Evolutionary conservation across 768 basidiomycete genomes (phyloP), one percentile per base, ranked within the genome.

Genomic region (Epithele typhae): DNA sequence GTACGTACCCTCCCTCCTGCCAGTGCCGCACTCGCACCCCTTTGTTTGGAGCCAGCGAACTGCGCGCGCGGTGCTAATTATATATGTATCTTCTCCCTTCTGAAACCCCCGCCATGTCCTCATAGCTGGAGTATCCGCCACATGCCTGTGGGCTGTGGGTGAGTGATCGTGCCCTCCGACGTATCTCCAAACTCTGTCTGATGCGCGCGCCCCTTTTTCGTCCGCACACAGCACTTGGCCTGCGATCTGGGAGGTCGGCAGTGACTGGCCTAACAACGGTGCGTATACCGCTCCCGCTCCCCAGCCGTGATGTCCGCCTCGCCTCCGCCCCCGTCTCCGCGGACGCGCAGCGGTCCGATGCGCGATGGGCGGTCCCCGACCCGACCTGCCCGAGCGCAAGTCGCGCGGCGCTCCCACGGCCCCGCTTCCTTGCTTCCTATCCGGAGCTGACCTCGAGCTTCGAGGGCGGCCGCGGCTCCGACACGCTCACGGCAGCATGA

Each of bases 131-230:
- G 78, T 55, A 49, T 80, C 46, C 62, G 67, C 19, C 78, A 80
- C 55, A 81, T 80, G 76, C 79, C 79, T 8, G 65, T 75, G 52
- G 78, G 78, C 7, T 79, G 78, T 57, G 76, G 73, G 75, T 75
- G 43, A 46, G 72, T 63, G 33, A 40, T 17, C 19, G n/a, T n/a
- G n/a, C n/a, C n/a, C 22, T 24, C 15, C 21, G 11, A 32, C 24
- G 14, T 18, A 25, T 14, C 10, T 22, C n/a, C 15, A 36, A 33
- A 24, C 17, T n/a, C 30, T 14, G 23, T 44, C 25, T 42, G 34
- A 14, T 27, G 41, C 40, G 48, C 43, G 17, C 40, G 22, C 37
- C 27, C 32, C 41, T n/a, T n/a, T n/a, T 40, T 41, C 43, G 56
- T 37, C 23, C 15, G 18, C 21, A 22, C 23, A 34, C 19, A 36